phyloP scores from a whole-genome alignment of 352 stramenopile species.

The Pythium volutum region DNA sequence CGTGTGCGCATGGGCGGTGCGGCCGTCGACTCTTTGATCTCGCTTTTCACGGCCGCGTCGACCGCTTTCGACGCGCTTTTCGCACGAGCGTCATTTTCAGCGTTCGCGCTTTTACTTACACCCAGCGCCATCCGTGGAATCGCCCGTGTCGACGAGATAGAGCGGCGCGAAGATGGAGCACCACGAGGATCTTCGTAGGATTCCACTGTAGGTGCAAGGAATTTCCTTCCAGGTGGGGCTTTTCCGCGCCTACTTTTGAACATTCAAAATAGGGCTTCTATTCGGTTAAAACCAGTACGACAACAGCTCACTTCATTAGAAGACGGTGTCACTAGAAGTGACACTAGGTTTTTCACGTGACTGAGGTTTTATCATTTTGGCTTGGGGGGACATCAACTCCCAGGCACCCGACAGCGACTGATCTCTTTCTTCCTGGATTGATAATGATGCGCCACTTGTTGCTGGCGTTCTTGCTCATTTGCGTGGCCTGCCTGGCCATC shows the following conservation, averaged over 20 bases:
- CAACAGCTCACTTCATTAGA: background rate
- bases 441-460: conserved; percentile 26
- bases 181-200: background rate
- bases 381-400: background rate
- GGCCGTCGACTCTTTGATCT: background rate
- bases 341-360: background rate
- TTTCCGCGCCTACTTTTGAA: conserved; percentile 21
- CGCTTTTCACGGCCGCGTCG: background rate
- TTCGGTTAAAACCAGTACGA: conserved; percentile 11
- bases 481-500: conserved; percentile 16
- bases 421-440: background rate
- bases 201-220: too few species aligned
- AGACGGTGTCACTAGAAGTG: background rate
- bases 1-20: background rate
- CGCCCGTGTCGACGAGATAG: background rate
- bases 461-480: conserved; percentile 33
- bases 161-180: background rate
- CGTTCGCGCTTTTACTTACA: conserved; percentile 5
- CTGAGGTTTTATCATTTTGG: conserved; percentile 12
- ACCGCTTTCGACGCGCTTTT: background rate
- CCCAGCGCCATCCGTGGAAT: conserved; percentile 17
- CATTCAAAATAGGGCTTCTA: conserved; percentile 24
- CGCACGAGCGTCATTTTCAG: conserved; percentile 1
- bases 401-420: background rate
- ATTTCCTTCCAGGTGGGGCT: background rate